phyloP scores from a whole-genome alignment of 108 stramenopile genomes.

The Cyclotella distinguenda region DNA sequence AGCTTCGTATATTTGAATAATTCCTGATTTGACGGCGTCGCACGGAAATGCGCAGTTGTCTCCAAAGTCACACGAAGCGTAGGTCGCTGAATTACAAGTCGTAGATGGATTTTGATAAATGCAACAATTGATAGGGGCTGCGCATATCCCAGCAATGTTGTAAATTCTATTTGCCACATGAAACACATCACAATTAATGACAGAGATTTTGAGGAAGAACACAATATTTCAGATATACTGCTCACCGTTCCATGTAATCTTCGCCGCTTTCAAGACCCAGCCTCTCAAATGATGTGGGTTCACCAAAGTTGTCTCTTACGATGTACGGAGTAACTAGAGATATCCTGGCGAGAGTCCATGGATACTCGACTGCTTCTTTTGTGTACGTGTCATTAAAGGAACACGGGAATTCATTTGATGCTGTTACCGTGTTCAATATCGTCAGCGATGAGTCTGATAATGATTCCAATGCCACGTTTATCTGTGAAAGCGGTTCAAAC shows the following conservation, averaged over 20 bases:
- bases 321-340: conserved; percentile 24
- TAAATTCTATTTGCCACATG: conserved; percentile 43
- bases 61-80: conserved; percentile 40
- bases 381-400: conserved; percentile 41
- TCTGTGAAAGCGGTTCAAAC: conserved; percentile 24
- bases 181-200: no score
- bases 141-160: conserved; percentile 43
- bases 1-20: conserved; percentile 23
- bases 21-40: conserved; percentile 14
- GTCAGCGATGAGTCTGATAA: conserved; percentile 24
- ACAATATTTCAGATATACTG: no score
- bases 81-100: conserved; percentile 21
- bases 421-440: conserved; percentile 32
- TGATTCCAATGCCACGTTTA: conserved; percentile 31
- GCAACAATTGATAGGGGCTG: conserved; percentile 30
- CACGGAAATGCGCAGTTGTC: conserved; percentile 42
- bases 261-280: conserved; percentile 19
- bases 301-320: conserved; percentile 33
- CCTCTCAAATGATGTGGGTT: conserved; percentile 17
- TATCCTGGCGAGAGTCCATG: conserved; percentile 29
- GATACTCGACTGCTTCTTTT: conserved; percentile 25
- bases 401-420: conserved; percentile 22
- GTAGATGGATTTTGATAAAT: conserved; percentile 9
- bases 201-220: no score
- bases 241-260: conserved; percentile 32